Evolutionary conservation across 2,329 filamentous ascomycete species (phyloP), one percentile per base, ranked within the genome.

Genomic region (Talaromyces verruculosus): DNA sequence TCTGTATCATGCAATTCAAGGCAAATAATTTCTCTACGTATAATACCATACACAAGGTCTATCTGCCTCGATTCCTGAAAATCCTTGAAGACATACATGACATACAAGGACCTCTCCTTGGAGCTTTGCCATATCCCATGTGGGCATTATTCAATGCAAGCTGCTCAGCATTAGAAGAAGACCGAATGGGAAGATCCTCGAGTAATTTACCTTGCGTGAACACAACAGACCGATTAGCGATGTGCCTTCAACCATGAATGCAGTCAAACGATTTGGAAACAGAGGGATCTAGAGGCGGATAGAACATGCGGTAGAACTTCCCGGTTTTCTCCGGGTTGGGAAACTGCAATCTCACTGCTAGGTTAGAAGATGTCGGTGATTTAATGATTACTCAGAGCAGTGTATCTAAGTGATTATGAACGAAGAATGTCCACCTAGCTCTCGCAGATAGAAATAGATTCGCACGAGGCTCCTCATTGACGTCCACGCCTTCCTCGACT

Each of bases 401-500:
- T 30, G 28, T 30, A 30, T 7, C 28, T 25, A 25, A 25, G 3
- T 25, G 25, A 3, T 25, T 25, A 25, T 25, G 25, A 25, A 25
- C 1, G 25, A 25, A 25, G 25, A 25, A 25, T 25, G 25, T 25
- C 2, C 25, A 25, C 25, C 25, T 25, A 2, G 25, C 25, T 25
- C 25, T 25, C 25, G 25, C 25, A 25, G 25, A 25, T 25, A 25
- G 25, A 25, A 25, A 25, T 25, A 25, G 25, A 25, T 3, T 25
- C 25, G 25, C 25, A 25, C 25, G 25, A 25, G 25, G 25, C 25
- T 25, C 25, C 25, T 25, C 25, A 25, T 25, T 25, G 25, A 25
- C 25, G 25, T 91, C 53, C 88, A 91, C 65, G 79, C 88, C 70
- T 81, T 80, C 70, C 74, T 82, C 1, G 79, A 82, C 66, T 78